Evolutionary conservation across 306 rosid genomes (phyloP), one percentile per base, ranked within the genome.

Genomic region (Abrus pulchellus): DNA sequence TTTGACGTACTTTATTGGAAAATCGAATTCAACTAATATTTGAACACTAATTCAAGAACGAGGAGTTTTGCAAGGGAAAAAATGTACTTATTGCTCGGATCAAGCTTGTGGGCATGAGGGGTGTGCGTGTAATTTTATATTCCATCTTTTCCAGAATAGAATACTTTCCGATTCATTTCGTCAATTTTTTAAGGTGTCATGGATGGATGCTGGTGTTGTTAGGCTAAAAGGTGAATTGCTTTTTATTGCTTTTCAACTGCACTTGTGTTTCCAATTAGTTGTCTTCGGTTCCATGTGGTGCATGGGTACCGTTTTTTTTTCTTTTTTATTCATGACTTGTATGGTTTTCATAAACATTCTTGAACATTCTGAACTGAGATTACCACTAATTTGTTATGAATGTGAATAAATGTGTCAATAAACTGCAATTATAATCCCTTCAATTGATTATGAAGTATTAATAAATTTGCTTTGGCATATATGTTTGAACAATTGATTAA

Each of bases 181-280:
- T 11, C 27, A 64, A 9, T 4, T 63, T 62, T 49, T 76, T n/a
- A 75, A 4, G 61, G 36, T 9, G 6, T 36, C 27, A 10, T 47
- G 50, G 71, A 61, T 47, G 75, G 0, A 20, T 20, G 20, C 54
- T 13, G 20, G 44, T 65, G 45, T 45, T 44, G 9, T 52, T 44
- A 43, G 50, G 28, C 8, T 14, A n/a, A 78, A 78, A 79, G 27
- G 49, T 45, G 4, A 68, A 20, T 43, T 68, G 14, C 68, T 56
- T 56, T 74, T 20, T 8, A 13, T 77, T 36, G 11, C 30, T 77
- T 6, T 32, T 33, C 34, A 32, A 10, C 14, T 34, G 49, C 62
- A 36, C 54, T n/a, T 63, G 9, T 70, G 8, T 80, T 48, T 11
- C 28, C 5, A 57, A 75, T n/a, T 36, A 3, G 7, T 5, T n/a